These are phyloP conservation scores for Nigrospora sphaerica DNA, from an alignment of 2,329 filamentous ascomycete species.

Conservation along the genomic window DNA sequence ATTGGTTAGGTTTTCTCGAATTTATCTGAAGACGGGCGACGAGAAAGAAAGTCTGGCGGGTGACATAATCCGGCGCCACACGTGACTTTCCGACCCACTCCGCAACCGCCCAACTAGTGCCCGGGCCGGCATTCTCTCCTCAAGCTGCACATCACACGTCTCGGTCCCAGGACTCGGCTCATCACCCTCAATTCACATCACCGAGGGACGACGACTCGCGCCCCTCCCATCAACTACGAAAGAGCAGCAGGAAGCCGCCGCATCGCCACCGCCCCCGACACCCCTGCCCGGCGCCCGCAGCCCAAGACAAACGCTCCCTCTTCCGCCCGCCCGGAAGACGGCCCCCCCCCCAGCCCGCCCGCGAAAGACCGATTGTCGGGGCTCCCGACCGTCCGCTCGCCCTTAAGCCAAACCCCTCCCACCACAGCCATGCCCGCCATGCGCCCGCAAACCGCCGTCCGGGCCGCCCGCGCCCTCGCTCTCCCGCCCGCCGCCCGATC, in stretches of 20 bases:
- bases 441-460: conserved; percentile 18
- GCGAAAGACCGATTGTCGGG: too few species aligned
- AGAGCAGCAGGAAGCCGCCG: too few species aligned
- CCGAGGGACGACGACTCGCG: too few species aligned
- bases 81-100: conserved; percentile 2
- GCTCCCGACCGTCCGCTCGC: background rate
- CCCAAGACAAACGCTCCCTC: too few species aligned
- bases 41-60: background rate
- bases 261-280: too few species aligned
- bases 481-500: conserved; percentile 14
- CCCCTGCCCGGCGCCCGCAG: too few species aligned
- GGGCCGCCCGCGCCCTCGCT: conserved; percentile 17
- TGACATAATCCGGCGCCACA: background rate
- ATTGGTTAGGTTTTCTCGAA: too few species aligned
- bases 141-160: background rate
- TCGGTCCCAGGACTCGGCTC: too few species aligned
- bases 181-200: background rate
- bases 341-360: too few species aligned
- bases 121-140: background rate
- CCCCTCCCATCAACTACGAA: too few species aligned
- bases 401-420: background rate
- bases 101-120: background rate
- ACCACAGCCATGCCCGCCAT: conserved; percentile 18
- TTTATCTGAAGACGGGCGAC: too few species aligned
- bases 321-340: too few species aligned